phyloP scores from a whole-genome alignment of 78 protist species.

The Dictyostelium capitatum region DNA sequence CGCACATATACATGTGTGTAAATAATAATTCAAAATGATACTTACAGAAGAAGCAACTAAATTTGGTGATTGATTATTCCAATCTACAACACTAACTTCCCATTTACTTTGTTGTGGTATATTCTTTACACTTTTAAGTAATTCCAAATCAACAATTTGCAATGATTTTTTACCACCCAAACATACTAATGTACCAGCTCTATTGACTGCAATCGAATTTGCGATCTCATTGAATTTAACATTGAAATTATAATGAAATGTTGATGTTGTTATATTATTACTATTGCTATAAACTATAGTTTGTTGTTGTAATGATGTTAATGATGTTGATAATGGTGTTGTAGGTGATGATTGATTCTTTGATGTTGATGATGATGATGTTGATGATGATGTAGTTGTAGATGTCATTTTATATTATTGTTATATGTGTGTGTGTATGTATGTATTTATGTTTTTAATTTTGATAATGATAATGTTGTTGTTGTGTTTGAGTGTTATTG shows the following conservation, averaged over 20 bases:
- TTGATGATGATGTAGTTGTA: constrained; percentile 8
- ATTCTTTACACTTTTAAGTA: constrained; percentile 36
- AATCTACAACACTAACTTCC: constrained; percentile 82
- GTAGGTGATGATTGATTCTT: background rate
- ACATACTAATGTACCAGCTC: constrained; percentile 60
- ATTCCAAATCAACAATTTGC: constrained; percentile 57
- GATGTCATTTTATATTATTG: background rate
- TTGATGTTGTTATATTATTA: background rate
- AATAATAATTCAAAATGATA: background rate
- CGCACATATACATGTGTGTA: too few species aligned
- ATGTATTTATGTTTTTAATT: background rate
- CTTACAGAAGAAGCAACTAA: constrained; percentile 79
- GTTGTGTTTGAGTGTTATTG: background rate
- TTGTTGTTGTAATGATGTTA: background rate
- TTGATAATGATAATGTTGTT: background rate
- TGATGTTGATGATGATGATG: constrained; percentile 19
- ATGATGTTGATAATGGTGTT: background rate
- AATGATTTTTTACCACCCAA: constrained; percentile 71
- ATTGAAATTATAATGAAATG: constrained; percentile 41
- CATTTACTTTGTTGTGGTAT: constrained; percentile 65
- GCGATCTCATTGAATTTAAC: constrained; percentile 65
- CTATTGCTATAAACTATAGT: background rate
- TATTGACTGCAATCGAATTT: constrained; percentile 78
- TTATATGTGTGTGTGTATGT: background rate
- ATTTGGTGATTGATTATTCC: constrained; percentile 64